Conservation (phyloP, 2,329 filamentous ascomycete species). For the Grosmannia penicillata region DNA sequence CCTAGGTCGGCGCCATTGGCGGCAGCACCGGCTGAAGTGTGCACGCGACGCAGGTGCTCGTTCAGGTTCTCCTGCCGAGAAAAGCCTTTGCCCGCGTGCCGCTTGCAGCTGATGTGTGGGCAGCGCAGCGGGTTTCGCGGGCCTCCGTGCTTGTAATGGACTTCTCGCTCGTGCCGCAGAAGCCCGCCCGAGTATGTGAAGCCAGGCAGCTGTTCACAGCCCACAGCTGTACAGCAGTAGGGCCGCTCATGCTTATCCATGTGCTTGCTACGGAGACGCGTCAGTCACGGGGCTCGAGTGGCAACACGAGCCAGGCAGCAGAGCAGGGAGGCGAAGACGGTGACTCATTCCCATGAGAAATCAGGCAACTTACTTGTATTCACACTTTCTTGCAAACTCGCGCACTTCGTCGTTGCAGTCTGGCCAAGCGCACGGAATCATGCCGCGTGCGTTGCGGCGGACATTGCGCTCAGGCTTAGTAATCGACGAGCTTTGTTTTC, state of each 20-base stretch:
- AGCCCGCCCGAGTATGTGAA: conserved; percentile 93
- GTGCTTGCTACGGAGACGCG: conserved; percentile 53
- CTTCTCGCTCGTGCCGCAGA: conserved; percentile 79
- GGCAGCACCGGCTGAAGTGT: conserved; percentile 28
- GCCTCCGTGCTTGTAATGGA: conserved; percentile 79
- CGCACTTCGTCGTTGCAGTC: conserved; percentile 52
- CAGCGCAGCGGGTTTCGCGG: conserved; percentile 81
- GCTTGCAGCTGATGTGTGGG: conserved; percentile 75
- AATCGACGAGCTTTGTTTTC: conserved; percentile 40
- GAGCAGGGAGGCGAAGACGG: not conserved
- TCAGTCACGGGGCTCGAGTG: too few relatives aligned
- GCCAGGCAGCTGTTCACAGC: conserved; percentile 80
- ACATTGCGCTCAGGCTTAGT: conserved; percentile 43
- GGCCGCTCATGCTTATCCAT: conserved; percentile 97
- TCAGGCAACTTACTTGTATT: conserved; percentile 68
- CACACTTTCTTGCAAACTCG: conserved; percentile 70
- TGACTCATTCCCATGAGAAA: not conserved
- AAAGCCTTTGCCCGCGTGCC: conserved; percentile 77
- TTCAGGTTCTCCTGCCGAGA: conserved; percentile 88
- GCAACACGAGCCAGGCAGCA: not conserved
- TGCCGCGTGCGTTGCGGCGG: conserved; percentile 52
- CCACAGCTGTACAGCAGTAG: conserved; percentile 70
- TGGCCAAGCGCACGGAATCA: conserved; percentile 58
- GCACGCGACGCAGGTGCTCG: conserved; percentile 84
- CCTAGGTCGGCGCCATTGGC: not conserved